Base-by-base conservation (phyloP, 2,329 filamentous ascomycete species). In the Cercospora sesami region DNA sequence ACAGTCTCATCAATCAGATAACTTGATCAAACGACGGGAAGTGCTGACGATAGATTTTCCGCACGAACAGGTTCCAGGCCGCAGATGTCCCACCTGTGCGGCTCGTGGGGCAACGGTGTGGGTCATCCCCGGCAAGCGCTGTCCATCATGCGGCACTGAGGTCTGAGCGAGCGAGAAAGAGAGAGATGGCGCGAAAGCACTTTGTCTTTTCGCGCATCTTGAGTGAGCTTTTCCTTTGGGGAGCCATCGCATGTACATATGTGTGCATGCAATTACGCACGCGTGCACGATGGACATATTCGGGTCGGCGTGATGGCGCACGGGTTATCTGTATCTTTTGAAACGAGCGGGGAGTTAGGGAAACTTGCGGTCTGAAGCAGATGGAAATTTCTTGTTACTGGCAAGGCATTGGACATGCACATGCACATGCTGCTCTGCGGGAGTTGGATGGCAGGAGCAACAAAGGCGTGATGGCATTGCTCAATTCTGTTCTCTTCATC, bases 111-210 rank as follows among this genome's bases (percentile, higher is more conserved):
- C 73, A 63, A 76, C 76, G 3, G 68, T 76, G 36, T 79, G 75
- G 76, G 78, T 79, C 59, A 77, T 79, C 60, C 73, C 75, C 14
- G 77, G 77, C 61, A 79, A 79, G 72, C 69, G 71, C 55, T 79
- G 78, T 65, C 74, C 77, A 30, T 70, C 75, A 39, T 79, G 78
- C 66, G 72, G 74, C n/a, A 74, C 72, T 26, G 75, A 77, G 62
- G 76, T 79, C 61, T 61, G 33, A 45, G 2, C 36, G 36, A 42
- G 2, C 36, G 3, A n/a, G 3, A n/a, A 42, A 42, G 36, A n/a
- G 36, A n/a, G 36, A 42, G 36, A 42, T 42, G 7, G 36, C 36
- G 57, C 12, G 57, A 59, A 12, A 33, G 30, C 9, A 10, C 28
- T 21, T 9, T 39, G 26, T 26, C 26, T 18, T 21, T 48, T 33